phyloP scores from a whole-genome alignment of 306 rosid species.

The Senna siamea region DNA sequence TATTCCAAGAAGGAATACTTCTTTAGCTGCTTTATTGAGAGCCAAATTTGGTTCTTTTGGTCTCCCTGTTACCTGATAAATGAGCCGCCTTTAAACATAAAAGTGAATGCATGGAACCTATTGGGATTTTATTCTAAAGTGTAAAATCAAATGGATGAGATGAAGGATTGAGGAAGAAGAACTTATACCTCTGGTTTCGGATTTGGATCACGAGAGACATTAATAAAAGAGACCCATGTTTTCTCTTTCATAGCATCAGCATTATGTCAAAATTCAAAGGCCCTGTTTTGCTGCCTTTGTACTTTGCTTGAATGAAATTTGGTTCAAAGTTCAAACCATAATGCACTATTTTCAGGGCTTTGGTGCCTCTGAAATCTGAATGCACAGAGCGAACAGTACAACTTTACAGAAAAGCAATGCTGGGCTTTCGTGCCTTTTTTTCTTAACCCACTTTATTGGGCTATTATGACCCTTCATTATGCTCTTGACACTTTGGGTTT shows the following conservation, averaged over 20 bases:
- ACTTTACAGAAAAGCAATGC: neutral
- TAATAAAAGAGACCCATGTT: neutral
- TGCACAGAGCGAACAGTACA: neutral
- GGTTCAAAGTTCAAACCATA: too few relatives aligned
- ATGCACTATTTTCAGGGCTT: neutral
- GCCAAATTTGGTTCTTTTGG: slow-evolving; percentile 49
- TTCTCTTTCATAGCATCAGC: neutral
- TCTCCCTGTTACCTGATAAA: slow-evolving; percentile 39
- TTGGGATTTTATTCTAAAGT: slow-evolving; percentile 37
- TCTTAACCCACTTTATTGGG: slow-evolving; percentile 14
- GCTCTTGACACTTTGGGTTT: neutral
- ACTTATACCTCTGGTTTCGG: neutral
- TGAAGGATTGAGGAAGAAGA: neutral
- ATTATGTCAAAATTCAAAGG: neutral
- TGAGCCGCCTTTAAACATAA: slow-evolving; percentile 38
- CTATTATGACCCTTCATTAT: neutral
- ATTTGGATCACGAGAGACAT: neutral
- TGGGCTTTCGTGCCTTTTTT: too few relatives aligned
- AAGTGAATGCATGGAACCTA: slow-evolving; percentile 37
- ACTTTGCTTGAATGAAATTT: too few relatives aligned
- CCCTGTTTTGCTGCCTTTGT: too few relatives aligned
- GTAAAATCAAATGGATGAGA: slow-evolving; percentile 1
- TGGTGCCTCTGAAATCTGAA: too few relatives aligned
- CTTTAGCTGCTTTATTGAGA: slow-evolving; percentile 41
- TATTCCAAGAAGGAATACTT: slow-evolving; percentile 55